Evolutionary conservation across 2,329 filamentous ascomycete species (phyloP).

Genomic region (Colletotrichum brevisporum): DNA sequence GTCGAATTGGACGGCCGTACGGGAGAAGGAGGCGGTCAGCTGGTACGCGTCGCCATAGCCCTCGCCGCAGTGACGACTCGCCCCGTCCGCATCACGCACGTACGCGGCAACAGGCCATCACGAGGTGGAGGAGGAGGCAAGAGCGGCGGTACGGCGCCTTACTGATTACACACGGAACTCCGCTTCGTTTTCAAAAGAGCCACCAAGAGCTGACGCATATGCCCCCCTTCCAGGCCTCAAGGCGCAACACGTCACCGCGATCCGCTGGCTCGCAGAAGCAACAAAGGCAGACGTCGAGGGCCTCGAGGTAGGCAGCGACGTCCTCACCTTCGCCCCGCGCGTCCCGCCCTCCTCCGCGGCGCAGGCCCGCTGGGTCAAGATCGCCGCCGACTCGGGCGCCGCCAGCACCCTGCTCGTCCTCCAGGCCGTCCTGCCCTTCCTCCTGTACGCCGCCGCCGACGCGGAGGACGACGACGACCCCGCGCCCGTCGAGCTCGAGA

Average conservation of each 20-base stretch:
- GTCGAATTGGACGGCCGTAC: constrained; percentile 69
- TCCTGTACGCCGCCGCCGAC: constrained; percentile 68
- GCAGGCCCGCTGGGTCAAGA: constrained; percentile 58
- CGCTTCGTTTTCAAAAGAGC: not conserved
- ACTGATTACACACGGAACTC: not conserved
- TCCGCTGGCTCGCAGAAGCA: constrained; percentile 66
- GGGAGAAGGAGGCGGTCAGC: constrained; percentile 74
- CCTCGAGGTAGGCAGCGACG: constrained; percentile 64
- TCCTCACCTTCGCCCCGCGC: constrained; percentile 62
- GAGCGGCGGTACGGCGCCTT: constrained; percentile 41
- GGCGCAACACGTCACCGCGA: constrained; percentile 70
- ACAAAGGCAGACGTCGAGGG: constrained; percentile 66
- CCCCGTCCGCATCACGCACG: constrained; percentile 66
- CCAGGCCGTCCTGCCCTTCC: constrained; percentile 72
- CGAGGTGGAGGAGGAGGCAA: constrained; percentile 46
- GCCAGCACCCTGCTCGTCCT: constrained; percentile 71
- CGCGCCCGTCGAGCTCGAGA: constrained; percentile 60
- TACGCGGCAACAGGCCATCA: constrained; percentile 66
- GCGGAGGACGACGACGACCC: constrained; percentile 46
- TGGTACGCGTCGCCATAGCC: constrained; percentile 69
- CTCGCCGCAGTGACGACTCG: constrained; percentile 69
- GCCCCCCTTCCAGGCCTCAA: constrained; percentile 64
- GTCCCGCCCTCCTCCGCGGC: constrained; percentile 56
- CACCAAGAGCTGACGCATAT: not conserved
- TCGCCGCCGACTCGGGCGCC: constrained; percentile 63